Conservation (phyloP, 257 asterid genomes). For the Solanum habrochaites region DNA sequence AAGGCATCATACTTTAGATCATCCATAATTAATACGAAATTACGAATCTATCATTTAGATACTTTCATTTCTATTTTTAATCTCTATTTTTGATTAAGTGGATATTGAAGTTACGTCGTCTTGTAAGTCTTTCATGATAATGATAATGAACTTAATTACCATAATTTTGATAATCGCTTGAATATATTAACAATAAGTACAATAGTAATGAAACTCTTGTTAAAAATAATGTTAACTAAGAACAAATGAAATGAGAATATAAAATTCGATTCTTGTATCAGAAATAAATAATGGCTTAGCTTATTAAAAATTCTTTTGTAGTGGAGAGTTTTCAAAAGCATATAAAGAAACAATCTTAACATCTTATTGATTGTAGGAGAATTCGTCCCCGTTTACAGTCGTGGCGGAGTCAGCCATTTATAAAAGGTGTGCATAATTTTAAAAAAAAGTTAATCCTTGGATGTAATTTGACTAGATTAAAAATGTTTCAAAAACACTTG, state of each 20-base stretch:
- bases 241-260: not conserved
- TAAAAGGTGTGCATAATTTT: too few relatives aligned
- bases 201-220: not conserved
- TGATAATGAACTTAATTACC: not conserved
- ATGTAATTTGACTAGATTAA: too few relatives aligned
- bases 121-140: not conserved
- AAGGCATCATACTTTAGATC: not conserved
- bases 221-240: not conserved
- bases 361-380: not conserved
- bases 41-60: not conserved
- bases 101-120: not conserved
- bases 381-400: not conserved
- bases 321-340: not conserved
- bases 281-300: not conserved
- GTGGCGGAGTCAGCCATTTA: too few relatives aligned
- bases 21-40: too few relatives aligned
- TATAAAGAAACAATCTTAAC: not conserved
- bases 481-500: too few relatives aligned
- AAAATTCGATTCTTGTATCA: not conserved
- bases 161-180: not conserved
- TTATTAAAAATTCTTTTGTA: too few relatives aligned
- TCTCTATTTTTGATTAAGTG: not conserved
- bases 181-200: not conserved
- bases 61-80: not conserved
- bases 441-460: too few relatives aligned